Percentiles rank a stretch among this genome's conserved stretches.
These are phyloP conservation scores for Backusella tarrabulga DNA, from an alignment of 192 early-diverging fungal genomes.

Conservation along the genomic window DNA sequence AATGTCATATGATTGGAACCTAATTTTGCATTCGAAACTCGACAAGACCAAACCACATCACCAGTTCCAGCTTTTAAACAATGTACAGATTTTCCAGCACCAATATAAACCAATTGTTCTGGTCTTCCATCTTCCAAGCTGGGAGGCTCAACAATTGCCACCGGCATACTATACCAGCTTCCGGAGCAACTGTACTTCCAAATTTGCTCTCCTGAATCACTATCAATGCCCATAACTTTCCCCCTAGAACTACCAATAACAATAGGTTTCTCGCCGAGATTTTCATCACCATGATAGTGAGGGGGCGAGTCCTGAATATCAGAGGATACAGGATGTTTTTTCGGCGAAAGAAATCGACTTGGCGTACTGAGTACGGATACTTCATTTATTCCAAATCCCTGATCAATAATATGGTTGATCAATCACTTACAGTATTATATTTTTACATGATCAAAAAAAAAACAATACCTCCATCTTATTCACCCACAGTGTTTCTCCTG, in stretches of 20 bases:
- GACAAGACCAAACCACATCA: slow-evolving; percentile 4
- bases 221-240: slow-evolving; percentile 20
- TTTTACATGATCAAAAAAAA: background rate
- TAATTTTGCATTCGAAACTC: slow-evolving; percentile 1
- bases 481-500: slow-evolving; percentile 17
- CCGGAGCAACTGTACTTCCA: slow-evolving; percentile 28
- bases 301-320: background rate
- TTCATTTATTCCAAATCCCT: slow-evolving; percentile 27
- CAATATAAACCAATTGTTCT: slow-evolving; percentile 11
- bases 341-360: slow-evolving; percentile 10
- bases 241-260: slow-evolving; percentile 16
- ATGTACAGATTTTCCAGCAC: slow-evolving; percentile 19
- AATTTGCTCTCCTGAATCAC: slow-evolving; percentile 4
- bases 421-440: background rate
- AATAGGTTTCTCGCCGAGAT: background rate
- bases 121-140: background rate
- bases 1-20: slow-evolving; percentile 12
- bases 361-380: slow-evolving; percentile 17
- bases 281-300: background rate
- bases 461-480: slow-evolving; percentile 27
- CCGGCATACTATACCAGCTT: slow-evolving; percentile 20
- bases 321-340: background rate
- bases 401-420: background rate
- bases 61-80: slow-evolving; percentile 12
- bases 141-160: slow-evolving; percentile 11